Conservation (phyloP, 176 grass and related monocot genomes). For the Oryza rufipogon region DNA sequence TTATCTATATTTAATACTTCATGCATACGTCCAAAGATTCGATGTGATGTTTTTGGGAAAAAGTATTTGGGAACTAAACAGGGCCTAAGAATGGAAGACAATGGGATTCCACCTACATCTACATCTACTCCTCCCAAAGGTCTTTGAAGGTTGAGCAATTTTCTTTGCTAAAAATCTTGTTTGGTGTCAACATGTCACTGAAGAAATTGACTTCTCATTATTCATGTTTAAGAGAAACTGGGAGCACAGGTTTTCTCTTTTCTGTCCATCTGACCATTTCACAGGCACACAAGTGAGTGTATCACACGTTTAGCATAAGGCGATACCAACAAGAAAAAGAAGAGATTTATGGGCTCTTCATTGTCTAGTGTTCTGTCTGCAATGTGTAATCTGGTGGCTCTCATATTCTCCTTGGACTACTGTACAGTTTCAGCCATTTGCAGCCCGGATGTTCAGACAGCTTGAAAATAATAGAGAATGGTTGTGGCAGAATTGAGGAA, state of each 20-base stretch:
- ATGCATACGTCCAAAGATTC: too few species aligned
- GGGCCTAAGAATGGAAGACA: neutral
- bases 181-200: neutral
- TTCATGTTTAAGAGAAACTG: neutral
- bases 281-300: neutral
- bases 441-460: neutral
- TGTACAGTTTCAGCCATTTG: neutral
- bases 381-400: neutral
- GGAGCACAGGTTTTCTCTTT: neutral
- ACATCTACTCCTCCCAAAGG: neutral
- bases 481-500: neutral
- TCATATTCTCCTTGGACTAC: neutral
- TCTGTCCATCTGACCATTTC: neutral
- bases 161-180: neutral
- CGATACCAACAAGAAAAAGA: too few species aligned
- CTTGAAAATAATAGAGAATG: neutral
- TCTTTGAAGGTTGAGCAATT: neutral
- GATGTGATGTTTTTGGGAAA: too few species aligned
- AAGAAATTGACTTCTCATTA: neutral
- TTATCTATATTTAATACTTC: too few species aligned
- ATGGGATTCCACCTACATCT: neutral
- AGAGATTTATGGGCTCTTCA: too few species aligned
- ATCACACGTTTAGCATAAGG: neutral
- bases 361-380: neutral
- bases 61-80: too few species aligned